These are phyloP conservation scores for Primulina eburnea DNA, from an alignment of 257 asterid species.

Conservation along the genomic window DNA sequence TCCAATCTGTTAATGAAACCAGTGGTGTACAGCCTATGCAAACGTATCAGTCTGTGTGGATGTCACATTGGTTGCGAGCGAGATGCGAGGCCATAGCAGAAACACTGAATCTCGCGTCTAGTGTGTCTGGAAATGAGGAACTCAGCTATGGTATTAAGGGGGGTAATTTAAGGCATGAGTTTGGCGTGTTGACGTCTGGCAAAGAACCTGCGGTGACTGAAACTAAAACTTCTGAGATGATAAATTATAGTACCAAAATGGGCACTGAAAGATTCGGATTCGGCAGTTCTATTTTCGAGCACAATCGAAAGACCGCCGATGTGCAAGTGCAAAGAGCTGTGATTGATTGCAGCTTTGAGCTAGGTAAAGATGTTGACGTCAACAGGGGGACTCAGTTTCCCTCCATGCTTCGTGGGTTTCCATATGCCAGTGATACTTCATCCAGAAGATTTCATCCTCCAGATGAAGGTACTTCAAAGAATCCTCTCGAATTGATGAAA, in stretches of 20 bases:
- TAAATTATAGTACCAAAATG: slow-evolving; percentile 20
- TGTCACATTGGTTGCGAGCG: slow-evolving; percentile 61
- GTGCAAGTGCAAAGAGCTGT: slow-evolving; percentile 19
- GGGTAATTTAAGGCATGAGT: not conserved
- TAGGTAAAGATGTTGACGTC: slow-evolving; percentile 12
- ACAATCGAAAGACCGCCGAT: slow-evolving; percentile 18
- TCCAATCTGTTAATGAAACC: slow-evolving; percentile 22
- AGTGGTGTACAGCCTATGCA: slow-evolving; percentile 20
- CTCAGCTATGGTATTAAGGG: slow-evolving; percentile 20
- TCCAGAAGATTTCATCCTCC: slow-evolving; percentile 2
- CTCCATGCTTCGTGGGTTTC: slow-evolving; percentile 10
- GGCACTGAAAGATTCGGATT: slow-evolving; percentile 28
- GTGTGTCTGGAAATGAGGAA: slow-evolving; percentile 25
- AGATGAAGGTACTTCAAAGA: slow-evolving; percentile 34
- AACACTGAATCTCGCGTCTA: slow-evolving; percentile 8
- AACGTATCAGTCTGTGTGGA: slow-evolving; percentile 54
- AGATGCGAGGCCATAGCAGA: slow-evolving; percentile 27
- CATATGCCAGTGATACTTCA: slow-evolving; percentile 15
- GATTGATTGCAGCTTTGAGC: slow-evolving; percentile 13
- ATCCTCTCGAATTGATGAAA: slow-evolving; percentile 31
- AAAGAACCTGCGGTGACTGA: slow-evolving; percentile 26
- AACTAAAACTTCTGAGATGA: slow-evolving; percentile 20
- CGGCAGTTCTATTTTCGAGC: slow-evolving; percentile 23
- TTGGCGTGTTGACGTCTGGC: slow-evolving; percentile 29
- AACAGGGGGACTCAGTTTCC: slow-evolving; percentile 21